Evolutionary conservation across 2,329 filamentous ascomycete genomes (phyloP).

Genomic region (Botryosphaeria dothidea): DNA sequence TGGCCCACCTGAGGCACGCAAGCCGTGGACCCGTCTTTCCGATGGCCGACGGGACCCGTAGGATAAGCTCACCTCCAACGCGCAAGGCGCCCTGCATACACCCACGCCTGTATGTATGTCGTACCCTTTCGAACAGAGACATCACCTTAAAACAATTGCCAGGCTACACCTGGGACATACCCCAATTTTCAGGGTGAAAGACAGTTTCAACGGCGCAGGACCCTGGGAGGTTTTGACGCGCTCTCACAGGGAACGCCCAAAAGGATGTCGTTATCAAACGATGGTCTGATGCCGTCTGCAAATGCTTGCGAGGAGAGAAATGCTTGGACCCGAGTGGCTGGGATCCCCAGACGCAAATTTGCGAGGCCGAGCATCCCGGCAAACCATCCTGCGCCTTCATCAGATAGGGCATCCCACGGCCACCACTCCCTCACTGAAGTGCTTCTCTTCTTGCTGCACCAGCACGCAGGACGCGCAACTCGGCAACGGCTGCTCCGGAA

Average conservation of each 20-base stretch:
- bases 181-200: neutral
- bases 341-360: neutral
- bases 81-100: neutral
- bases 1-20: neutral
- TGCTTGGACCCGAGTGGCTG: neutral
- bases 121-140: too few species aligned
- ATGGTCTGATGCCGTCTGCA: neutral
- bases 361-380: neutral
- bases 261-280: neutral
- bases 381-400: neutral
- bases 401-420: neutral
- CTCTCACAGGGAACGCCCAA: neutral
- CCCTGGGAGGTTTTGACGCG: neutral
- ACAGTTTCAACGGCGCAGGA: neutral
- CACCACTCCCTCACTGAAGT: neutral
- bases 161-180: neutral
- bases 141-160: neutral
- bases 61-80: neutral
- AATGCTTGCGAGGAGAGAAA: neutral
- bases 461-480: neutral
- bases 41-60: neutral
- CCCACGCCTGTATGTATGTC: neutral
- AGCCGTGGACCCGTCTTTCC: neutral
- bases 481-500: neutral
- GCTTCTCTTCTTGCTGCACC: neutral